phyloP scores from a whole-genome alignment of 2,329 filamentous ascomycete species.

The Calonectria hongkongensis region DNA sequence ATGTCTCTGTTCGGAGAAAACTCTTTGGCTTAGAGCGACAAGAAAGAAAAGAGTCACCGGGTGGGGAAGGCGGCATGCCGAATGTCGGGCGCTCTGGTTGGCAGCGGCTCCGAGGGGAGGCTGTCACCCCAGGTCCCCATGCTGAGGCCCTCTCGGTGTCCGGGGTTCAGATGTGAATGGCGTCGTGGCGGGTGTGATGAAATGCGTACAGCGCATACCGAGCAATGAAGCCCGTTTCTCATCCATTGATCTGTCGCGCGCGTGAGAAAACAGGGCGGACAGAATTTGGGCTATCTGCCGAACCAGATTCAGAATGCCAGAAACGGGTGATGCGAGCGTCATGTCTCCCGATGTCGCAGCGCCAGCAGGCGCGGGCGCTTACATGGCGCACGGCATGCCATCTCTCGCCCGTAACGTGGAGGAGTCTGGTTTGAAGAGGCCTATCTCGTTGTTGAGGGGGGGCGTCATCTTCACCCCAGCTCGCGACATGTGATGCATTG shows the following conservation, averaged over 20 bases:
- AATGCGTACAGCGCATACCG: slow-evolving; percentile 5
- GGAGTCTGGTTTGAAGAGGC: slow-evolving; percentile 40
- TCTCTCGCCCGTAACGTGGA: slow-evolving; percentile 41
- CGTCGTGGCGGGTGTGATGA: slow-evolving; percentile 32
- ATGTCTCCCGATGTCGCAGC: slow-evolving; percentile 25
- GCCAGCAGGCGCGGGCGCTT: slow-evolving; percentile 12
- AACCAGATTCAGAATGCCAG: slow-evolving; percentile 8
- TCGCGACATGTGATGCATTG: slow-evolving; percentile 14
- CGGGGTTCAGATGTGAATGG: slow-evolving; percentile 35
- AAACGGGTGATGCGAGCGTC: slow-evolving; percentile 21
- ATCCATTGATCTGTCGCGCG: slow-evolving; percentile 15
- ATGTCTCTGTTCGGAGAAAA: slow-evolving; percentile 26
- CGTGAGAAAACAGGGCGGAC: background rate
- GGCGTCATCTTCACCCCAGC: slow-evolving; percentile 15
- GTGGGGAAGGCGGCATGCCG: slow-evolving; percentile 39
- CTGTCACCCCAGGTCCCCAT: slow-evolving; percentile 13
- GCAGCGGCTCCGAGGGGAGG: slow-evolving; percentile 16
- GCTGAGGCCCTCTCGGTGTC: slow-evolving; percentile 45
- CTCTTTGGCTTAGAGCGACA: slow-evolving; percentile 32
- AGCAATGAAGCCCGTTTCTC: background rate
- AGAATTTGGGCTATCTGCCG: background rate
- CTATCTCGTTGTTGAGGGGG: slow-evolving; percentile 24
- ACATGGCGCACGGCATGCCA: slow-evolving; percentile 23
- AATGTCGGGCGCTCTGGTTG: slow-evolving; percentile 46
- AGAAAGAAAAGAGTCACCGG: slow-evolving; percentile 30